Conservation (phyloP, 2,329 filamentous ascomycete species). For the Cercospora nicotianae region DNA sequence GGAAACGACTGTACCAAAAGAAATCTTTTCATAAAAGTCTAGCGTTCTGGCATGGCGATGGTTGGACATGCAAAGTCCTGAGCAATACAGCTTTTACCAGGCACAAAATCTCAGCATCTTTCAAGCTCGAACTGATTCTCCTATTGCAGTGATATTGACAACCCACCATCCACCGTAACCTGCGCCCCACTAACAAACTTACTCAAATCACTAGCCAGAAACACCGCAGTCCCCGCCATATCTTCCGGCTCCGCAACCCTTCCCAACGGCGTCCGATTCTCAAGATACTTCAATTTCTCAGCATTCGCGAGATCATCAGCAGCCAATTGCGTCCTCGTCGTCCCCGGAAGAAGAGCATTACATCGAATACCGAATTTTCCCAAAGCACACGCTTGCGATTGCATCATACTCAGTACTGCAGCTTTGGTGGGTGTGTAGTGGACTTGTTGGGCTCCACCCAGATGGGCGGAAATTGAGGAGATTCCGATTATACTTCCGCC, state of each 20-base stretch:
- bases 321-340: constrained; percentile 79
- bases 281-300: constrained; percentile 72
- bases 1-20: neutral
- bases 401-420: constrained; percentile 76
- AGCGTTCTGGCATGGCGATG: constrained; percentile 11
- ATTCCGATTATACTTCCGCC: constrained; percentile 80
- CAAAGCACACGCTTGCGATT: constrained; percentile 75
- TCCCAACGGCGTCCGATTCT: constrained; percentile 74
- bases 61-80: neutral
- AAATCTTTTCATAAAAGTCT: neutral
- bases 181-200: neutral
- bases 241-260: constrained; percentile 68
- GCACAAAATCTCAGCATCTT: neutral
- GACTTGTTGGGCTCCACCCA: constrained; percentile 74
- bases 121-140: neutral
- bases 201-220: constrained; percentile 67
- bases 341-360: constrained; percentile 80
- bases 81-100: constrained; percentile 40
- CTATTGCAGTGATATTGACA: constrained; percentile 18
- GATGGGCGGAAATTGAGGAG: constrained; percentile 71
- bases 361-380: constrained; percentile 74
- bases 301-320: constrained; percentile 74
- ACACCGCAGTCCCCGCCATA: constrained; percentile 79
- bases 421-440: constrained; percentile 91
- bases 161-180: constrained; percentile 22